Base-by-base conservation (phyloP, 495 filamentous ascomycete species). In the Penicillium desertorum region DNA sequence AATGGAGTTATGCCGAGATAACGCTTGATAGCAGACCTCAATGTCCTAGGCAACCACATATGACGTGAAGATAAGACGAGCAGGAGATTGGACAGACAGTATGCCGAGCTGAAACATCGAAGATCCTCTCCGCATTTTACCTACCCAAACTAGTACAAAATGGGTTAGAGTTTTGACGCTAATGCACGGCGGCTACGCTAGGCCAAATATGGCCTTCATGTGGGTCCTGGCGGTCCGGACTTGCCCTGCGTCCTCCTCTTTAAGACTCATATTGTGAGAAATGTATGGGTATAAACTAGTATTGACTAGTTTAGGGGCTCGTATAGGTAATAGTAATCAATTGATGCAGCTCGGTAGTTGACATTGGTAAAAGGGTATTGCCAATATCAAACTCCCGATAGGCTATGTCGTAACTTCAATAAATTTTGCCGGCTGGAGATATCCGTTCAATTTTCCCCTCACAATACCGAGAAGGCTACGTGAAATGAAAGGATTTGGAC, bases 111-210 rank as follows among this genome's bases (percentile, higher is more conserved):
- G 36, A 39, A 37, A 39, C 36, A 39, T 39, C n/a, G 36, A 39
- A 8, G 36, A 39, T 17, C 36, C n/a, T 48, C 45, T 48, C 45
- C 45, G 6, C 25, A 29, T 29, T 46, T 23, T 51, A 19, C 16
- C 16, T 39, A n/a, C 22, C 5, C 17, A 8, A 20, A n/a, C 49
- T 51, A 41, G 22, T 51, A 7, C 48, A 2, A 16, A 27, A 25
- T 22, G 0, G 45, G 25, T 48, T 19, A 30, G 10, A 23, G 16
- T 2, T 9, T 32, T n/a, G 9, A 51, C 22, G 29, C 49, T 51
- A 30, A 42, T 37, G 49, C 49, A 51, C 9, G 49, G 34, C 49
- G 49, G 49, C 49, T 51, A 51, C 49, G 36, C 36, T 51, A 51
- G 2, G 7, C 36, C 16, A 17, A 17, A 9, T 17, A 39, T 17